phyloP scores from a whole-genome alignment of 1,284 basidiomycete genomes.

The Tilletia indica region DNA sequence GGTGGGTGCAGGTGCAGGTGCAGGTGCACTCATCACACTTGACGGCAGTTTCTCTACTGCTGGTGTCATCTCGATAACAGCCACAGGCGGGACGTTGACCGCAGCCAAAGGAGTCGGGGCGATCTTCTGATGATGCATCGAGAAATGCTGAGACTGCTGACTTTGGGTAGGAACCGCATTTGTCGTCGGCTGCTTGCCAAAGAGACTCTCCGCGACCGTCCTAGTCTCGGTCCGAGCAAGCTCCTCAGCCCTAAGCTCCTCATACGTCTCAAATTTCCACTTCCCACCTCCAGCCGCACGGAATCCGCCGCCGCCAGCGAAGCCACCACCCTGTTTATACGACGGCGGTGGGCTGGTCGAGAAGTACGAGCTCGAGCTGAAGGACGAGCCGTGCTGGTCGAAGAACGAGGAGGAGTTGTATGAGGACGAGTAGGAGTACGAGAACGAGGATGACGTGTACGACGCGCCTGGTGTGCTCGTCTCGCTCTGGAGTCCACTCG shows the following conservation, averaged over 20 bases:
- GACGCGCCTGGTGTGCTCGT: constrained; percentile 5
- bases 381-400: constrained; percentile 5
- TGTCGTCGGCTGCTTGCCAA: neutral
- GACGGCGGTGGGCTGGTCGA: constrained; percentile 6
- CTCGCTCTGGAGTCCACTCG: constrained; percentile 2
- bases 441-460: neutral
- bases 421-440: constrained; percentile 15
- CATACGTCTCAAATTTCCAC: constrained; percentile 9
- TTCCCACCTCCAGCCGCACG: neutral
- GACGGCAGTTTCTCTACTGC: too few species aligned
- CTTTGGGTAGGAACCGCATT: neutral
- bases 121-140: neutral
- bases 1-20: neutral
- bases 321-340: neutral
- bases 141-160: neutral
- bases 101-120: too few species aligned
- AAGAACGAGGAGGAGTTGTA: constrained; percentile 17
- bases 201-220: neutral
- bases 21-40: too few species aligned
- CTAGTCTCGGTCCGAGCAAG: constrained; percentile 6
- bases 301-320: neutral
- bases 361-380: constrained; percentile 17
- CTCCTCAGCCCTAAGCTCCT: constrained; percentile 12
- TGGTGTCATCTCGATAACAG: too few species aligned
- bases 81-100: too few species aligned